Conservation (phyloP, 495 filamentous ascomycete genomes). For the Cudoniella acicularis region DNA sequence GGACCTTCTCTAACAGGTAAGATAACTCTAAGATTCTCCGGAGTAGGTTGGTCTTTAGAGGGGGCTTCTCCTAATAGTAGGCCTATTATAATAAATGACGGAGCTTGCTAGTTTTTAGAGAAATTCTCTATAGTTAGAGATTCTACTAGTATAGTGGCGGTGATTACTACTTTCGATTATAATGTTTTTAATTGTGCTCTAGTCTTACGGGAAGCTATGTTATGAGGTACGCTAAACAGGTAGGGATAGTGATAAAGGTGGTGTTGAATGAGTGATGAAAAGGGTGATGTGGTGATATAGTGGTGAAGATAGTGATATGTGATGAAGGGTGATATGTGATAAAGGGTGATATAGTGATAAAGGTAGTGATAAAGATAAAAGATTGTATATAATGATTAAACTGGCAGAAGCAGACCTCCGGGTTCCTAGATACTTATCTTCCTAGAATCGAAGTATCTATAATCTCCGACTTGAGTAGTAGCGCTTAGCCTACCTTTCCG, state of each 20-base stretch:
- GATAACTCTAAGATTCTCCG: too few relatives aligned
- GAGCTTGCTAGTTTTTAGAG: background rate
- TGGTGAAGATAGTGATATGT: too few relatives aligned
- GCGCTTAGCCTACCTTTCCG: too few relatives aligned
- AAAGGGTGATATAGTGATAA: background rate
- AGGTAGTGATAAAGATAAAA: background rate
- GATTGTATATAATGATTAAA: too few relatives aligned
- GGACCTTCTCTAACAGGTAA: background rate
- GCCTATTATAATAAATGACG: too few relatives aligned
- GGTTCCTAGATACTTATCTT: too few relatives aligned
- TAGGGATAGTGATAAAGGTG: background rate
- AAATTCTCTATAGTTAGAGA: background rate
- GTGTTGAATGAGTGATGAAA: background rate
- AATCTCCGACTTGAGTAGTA: too few relatives aligned
- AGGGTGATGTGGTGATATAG: background rate
- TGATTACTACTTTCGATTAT: background rate
- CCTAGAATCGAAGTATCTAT: too few relatives aligned
- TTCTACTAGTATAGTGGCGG: background rate
- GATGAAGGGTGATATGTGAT: too few relatives aligned
- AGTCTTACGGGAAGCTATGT: background rate
- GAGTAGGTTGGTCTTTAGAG: too few relatives aligned
- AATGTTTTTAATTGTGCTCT: background rate
- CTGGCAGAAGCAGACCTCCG: too few relatives aligned
- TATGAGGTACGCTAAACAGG: background rate
- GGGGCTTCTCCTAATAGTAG: too few relatives aligned